Evolutionary conservation across 2,329 filamentous ascomycete species (phyloP), one percentile per base, ranked within the genome.

Genomic region (Claviceps sorghi): DNA sequence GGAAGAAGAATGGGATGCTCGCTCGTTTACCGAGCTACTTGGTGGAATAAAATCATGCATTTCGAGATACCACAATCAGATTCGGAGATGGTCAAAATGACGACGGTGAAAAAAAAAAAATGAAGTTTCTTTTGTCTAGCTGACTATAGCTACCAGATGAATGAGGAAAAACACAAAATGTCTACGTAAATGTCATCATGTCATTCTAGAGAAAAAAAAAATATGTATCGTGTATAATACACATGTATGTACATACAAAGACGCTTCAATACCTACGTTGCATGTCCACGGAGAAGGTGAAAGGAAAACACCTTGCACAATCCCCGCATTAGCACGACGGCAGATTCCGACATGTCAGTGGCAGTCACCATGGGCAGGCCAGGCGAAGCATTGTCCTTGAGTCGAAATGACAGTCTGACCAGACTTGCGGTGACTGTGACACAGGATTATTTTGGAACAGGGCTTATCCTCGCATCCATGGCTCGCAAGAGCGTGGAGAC

Each of bases 31-130:
- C 17, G 38, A 21, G 43, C 48, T 43, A 9, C n/a, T 51, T 15
- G n/a, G 48, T 48, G 52, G 45, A 51, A 45, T 42, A 41, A 1
- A 45, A 48, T 47, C 11, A 53, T 51, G 52, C 53, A 49, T 52
- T 48, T 52, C 34, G 44, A 54, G 50, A 56, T 56, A 56, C 53
- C 50, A 56, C 17, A 9, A 36, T 48, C 29, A 48, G 26, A 41
- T 47, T 26, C 15, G 4, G 22, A 52, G 29, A 29, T 17, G 42
- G 22, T 44, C 13, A 44, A 26, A 17, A 44, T 38, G 8, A 7
- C 36, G 36, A 15, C 3, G n/a, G 40, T 21, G 10, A 43, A 13
- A 11, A 11, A 15, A 22, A 40, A 26, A 3, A 5, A 47, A 54
- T 40, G 5, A 30, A 2, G 29, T 26, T 26, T 9, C 6, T 29